phyloP scores from a whole-genome alignment of 2,329 filamentous ascomycete species.

The Cercospora nicotianae region DNA sequence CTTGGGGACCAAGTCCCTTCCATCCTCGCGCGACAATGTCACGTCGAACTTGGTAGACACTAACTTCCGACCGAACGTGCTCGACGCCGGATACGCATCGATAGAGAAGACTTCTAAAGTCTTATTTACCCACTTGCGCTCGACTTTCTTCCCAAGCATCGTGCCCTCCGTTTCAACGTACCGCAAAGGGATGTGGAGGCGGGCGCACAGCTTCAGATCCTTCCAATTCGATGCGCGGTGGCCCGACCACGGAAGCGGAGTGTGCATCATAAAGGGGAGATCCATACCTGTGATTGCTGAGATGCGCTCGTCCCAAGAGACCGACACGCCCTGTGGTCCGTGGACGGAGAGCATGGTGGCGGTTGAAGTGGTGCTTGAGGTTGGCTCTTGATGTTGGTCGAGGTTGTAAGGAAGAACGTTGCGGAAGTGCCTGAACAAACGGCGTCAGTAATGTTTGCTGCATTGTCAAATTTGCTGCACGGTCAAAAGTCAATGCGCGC shows the following conservation, averaged over 20 bases:
- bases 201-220: not conserved
- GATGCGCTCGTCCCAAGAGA: not conserved
- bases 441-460: not conserved
- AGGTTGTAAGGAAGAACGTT: not conserved
- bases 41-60: not conserved
- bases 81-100: not conserved
- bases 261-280: not conserved
- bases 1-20: not conserved
- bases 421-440: not conserved
- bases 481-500: no score
- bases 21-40: not conserved
- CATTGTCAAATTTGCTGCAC: not conserved
- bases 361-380: not conserved
- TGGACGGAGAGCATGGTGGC: not conserved
- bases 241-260: not conserved
- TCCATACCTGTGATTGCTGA: not conserved
- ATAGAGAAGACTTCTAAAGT: not conserved
- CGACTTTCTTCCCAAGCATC: not conserved
- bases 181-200: not conserved
- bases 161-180: not conserved
- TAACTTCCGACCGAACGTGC: not conserved
- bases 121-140: not conserved
- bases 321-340: not conserved
- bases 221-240: not conserved
- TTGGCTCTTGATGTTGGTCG: not conserved